A percentile compares a stretch with the other conserved stretches of the same genome.
Conservation (phyloP, 352 stramenopile genomes). For the Phytophthora megakarya region DNA sequence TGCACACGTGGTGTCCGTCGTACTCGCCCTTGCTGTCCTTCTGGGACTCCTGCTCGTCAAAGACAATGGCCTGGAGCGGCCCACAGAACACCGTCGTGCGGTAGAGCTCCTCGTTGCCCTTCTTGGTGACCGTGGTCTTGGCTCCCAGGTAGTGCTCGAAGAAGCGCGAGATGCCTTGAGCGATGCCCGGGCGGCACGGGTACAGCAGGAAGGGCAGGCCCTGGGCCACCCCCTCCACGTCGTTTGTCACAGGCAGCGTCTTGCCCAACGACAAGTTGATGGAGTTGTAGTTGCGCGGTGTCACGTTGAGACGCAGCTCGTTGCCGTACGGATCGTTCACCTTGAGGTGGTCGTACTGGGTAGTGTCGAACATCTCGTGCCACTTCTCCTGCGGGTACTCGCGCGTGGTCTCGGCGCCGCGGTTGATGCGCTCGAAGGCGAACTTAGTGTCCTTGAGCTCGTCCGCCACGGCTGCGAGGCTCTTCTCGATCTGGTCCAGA, state of each 20-base stretch:
- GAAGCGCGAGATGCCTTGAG: conserved; percentile 64
- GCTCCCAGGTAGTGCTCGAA: conserved; percentile 72
- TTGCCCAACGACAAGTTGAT: conserved; percentile 62
- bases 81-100: conserved; percentile 56
- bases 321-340: conserved; percentile 70
- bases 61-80: conserved; percentile 64
- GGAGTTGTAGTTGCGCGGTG: conserved; percentile 62
- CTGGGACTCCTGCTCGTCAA: conserved; percentile 62
- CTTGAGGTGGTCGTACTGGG: conserved; percentile 64
- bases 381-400: conserved; percentile 61
- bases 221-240: conserved; percentile 50
- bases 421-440: conserved; percentile 57
- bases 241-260: conserved; percentile 50
- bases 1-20: conserved; percentile 77
- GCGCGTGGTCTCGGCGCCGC: conserved; percentile 48
- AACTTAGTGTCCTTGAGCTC: conserved; percentile 63
- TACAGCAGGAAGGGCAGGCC: conserved; percentile 67
- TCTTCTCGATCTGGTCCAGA: conserved; percentile 62
- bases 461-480: conserved; percentile 43
- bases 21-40: conserved; percentile 65
- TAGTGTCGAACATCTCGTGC: conserved; percentile 55
- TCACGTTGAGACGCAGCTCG: conserved; percentile 56
- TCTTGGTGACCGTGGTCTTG: conserved; percentile 53
- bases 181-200: conserved; percentile 58
- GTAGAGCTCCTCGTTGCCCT: conserved; percentile 45